Evolutionary conservation across 176 grass and related monocot species (phyloP), one percentile per base, ranked within the genome.

Genomic region (Oryza australiensis): DNA sequence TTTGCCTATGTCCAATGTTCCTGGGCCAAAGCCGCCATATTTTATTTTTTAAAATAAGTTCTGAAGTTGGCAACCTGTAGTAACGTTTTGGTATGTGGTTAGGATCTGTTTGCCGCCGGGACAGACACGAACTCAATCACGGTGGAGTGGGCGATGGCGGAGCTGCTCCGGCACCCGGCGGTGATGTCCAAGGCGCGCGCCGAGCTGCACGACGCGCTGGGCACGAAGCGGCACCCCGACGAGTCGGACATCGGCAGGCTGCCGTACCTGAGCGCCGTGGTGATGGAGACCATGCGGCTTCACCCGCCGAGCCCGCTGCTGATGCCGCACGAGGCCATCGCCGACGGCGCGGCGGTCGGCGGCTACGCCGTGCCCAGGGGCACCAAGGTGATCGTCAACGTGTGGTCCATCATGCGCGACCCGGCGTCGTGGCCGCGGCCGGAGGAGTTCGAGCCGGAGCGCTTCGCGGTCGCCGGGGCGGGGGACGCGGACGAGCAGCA

Each of bases 241-340:
- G 82, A 82, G 77, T 90, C 42, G 1, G 77, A 87, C 80, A 11
- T 85, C 64, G 24, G 5, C 30, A 70, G 22, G 82, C 82, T 95
- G 34, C 77, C 82, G 0, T 95, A 90, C 30, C 90, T 92, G 23
- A 82, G 89, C 20, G 82, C 87, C 27, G 87, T 92, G 72, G 63
- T 88, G 23, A 95, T 90, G 80, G 93, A 95, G 46, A 80, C 75
- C 9, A 82, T 95, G 90, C 83, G 93, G 45, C 43, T 96, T 16
- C 82, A 92, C 81, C 86, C 90, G 16, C 37, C 88, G 78, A 86
- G 85, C 67, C 90, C 88, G 43, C 67, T 96, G 26, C 28, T 87
- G 72, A 51, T 96, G 35, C 93, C 78, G 66, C 93, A 88, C 88
- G 42, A 73, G 67, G 85, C 82, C 70, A 65, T 80, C 23, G 55